Conservation (phyloP, 2,329 filamentous ascomycete species). For the Colletotrichum kahawae region DNA sequence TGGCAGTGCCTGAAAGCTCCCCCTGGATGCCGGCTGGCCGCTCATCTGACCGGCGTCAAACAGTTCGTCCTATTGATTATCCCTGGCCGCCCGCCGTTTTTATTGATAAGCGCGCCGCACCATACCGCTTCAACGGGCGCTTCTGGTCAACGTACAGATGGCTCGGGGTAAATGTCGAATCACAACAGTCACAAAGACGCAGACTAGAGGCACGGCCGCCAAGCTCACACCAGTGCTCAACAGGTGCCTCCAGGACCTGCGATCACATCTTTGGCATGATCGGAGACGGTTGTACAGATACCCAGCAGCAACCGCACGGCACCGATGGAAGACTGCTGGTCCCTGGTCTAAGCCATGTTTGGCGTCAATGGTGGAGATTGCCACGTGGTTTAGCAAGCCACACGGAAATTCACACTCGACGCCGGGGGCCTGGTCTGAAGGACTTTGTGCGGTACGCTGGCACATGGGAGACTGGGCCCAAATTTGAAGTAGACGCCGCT, state of each 20-base stretch:
- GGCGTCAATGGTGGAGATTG: conserved; percentile 8
- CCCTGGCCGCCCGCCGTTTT: not conserved
- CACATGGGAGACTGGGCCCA: conserved; percentile 13
- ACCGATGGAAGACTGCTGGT: not conserved
- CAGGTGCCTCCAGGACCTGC: not conserved
- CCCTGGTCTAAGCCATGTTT: not conserved
- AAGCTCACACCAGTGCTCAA: not conserved
- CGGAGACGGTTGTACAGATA: not conserved
- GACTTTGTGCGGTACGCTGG: conserved; percentile 6
- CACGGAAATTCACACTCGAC: not conserved
- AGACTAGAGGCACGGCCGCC: not conserved
- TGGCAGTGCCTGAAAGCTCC: not conserved
- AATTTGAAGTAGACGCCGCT: conserved; percentile 2
- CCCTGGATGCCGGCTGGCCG: not conserved
- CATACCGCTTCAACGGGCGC: not conserved
- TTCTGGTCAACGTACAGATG: not conserved
- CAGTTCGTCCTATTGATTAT: not conserved
- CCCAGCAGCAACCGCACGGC: not conserved
- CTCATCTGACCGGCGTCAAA: not conserved
- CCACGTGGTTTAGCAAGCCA: conserved; percentile 21
- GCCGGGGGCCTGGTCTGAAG: conserved; percentile 3
- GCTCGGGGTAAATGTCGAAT: not conserved
- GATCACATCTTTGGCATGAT: not conserved
- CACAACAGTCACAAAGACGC: not conserved
- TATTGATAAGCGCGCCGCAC: not conserved